phyloP scores from a whole-genome alignment of 2,329 filamentous ascomycete species.

The Cladophialophora chaetospira region DNA sequence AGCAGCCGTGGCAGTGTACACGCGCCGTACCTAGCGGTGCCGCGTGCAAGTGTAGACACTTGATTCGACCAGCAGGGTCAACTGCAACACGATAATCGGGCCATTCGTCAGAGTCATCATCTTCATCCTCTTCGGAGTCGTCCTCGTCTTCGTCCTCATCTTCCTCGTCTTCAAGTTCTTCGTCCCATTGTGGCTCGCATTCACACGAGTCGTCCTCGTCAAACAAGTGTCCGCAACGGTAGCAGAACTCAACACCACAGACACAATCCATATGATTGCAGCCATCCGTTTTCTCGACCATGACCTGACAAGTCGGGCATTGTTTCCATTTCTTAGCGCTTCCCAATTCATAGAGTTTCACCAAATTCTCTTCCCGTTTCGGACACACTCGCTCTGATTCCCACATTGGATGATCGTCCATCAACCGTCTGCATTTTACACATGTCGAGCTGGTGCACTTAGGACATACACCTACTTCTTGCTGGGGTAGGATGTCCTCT shows the following conservation, averaged over 20 bases:
- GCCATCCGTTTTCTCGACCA: conserved; percentile 26
- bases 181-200: not conserved
- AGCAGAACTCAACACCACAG: conserved; percentile 30
- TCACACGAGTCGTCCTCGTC: conserved; percentile 10
- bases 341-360: conserved; percentile 13
- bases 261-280: conserved; percentile 28
- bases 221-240: conserved; percentile 22
- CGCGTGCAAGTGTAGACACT: not conserved
- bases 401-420: conserved; percentile 3
- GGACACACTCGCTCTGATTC: conserved; percentile 12
- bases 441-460: conserved; percentile 16
- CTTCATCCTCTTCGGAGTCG: conserved; percentile 1
- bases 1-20: conserved; percentile 6
- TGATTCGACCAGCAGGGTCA: not conserved
- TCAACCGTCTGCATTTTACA: conserved; percentile 6
- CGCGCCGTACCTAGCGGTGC: not conserved
- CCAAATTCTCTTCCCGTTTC: not conserved
- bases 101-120: not conserved
- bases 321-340: conserved; percentile 26
- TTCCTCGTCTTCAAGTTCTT: conserved; percentile 10
- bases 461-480: conserved; percentile 12
- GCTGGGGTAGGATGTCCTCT: not conserved
- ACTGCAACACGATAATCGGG: conserved; percentile 5
- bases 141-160: conserved; percentile 5
- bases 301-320: conserved; percentile 27